These are phyloP conservation scores for Saposhnikovia divaricata DNA, from an alignment of 129 eudicot species.

Conservation along the genomic window DNA sequence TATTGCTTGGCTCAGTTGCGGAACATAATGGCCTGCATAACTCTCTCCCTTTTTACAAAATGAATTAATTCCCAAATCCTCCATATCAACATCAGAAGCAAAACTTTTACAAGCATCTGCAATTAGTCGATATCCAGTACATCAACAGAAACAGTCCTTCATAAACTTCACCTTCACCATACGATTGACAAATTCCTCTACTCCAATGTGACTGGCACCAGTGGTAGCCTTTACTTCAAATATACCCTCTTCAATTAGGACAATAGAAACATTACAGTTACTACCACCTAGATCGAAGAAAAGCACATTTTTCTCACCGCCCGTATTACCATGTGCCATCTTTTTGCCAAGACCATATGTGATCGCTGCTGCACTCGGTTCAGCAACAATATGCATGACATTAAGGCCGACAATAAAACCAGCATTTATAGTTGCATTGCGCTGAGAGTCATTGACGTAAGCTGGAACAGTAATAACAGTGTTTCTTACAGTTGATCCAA, in stretches of 20 bases:
- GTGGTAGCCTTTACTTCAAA: constrained; percentile 33
- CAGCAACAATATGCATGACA: constrained; percentile 35
- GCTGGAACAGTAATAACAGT: neutral
- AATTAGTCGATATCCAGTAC: constrained; percentile 95
- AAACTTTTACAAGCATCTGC: constrained; percentile 92
- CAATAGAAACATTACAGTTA: constrained; percentile 33
- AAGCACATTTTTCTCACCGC: constrained; percentile 41
- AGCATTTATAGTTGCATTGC: constrained; percentile 33
- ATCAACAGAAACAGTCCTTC: constrained; percentile 79
- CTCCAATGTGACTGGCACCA: constrained; percentile 41
- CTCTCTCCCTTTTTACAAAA: constrained; percentile 70
- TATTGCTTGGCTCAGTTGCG: constrained; percentile 88
- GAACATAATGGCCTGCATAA: constrained; percentile 88
- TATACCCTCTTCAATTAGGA: constrained; percentile 26
- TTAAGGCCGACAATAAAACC: constrained; percentile 38
- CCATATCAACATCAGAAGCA: constrained; percentile 79
- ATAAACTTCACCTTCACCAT: no score
- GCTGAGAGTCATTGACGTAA: neutral
- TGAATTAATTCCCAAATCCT: constrained; percentile 76
- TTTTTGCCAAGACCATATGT: constrained; percentile 50
- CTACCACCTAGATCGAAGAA: constrained; percentile 44
- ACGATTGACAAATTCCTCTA: constrained; percentile 41
- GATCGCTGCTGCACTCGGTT: constrained; percentile 48
- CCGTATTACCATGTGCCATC: constrained; percentile 1
- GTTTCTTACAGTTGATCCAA: constrained; percentile 24